Conservation (phyloP, 805 yeast genomes). For the Candida coleopterorum region DNA sequence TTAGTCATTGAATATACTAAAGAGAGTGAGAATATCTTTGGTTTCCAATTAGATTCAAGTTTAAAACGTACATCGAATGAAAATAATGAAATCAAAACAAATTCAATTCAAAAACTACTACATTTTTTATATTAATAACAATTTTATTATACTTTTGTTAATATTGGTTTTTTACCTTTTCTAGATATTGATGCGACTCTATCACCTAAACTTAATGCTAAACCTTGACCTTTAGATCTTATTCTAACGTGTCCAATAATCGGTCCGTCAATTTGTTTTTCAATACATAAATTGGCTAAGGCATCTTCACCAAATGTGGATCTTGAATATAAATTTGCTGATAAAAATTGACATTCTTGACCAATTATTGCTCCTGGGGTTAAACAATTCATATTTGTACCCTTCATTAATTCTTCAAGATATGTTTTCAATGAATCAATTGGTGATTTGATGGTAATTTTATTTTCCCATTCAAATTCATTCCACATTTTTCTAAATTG, state of each 20-base stretch:
- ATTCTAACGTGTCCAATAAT: conserved; percentile 93
- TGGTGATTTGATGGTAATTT: conserved; percentile 78
- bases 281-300: conserved; percentile 90
- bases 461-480: conserved; percentile 99
- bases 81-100: conserved; percentile 10
- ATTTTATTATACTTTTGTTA: conserved; percentile 2
- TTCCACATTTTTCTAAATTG: conserved; percentile 98
- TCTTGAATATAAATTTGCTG: conserved; percentile 89
- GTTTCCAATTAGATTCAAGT: conserved; percentile 14
- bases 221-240: conserved; percentile 96
- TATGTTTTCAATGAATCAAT: conserved; percentile 67
- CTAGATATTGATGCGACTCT: conserved; percentile 82
- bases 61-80: conserved; percentile 14
- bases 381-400: conserved; percentile 90
- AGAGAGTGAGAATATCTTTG: conserved; percentile 12
- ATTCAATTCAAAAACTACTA: conserved; percentile 5
- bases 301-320: conserved; percentile 98
- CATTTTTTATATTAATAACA: conserved; percentile 4
- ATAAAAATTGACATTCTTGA: conserved; percentile 83
- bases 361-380: conserved; percentile 91
- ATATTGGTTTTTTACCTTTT: conserved; percentile 21
- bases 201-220: conserved; percentile 92
- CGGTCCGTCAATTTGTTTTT: conserved; percentile 67
- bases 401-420: conserved; percentile 67
- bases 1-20: conserved; percentile 13